Base-by-base conservation (phyloP, 805 yeast species). In the Yarrowia bubula region DNA sequence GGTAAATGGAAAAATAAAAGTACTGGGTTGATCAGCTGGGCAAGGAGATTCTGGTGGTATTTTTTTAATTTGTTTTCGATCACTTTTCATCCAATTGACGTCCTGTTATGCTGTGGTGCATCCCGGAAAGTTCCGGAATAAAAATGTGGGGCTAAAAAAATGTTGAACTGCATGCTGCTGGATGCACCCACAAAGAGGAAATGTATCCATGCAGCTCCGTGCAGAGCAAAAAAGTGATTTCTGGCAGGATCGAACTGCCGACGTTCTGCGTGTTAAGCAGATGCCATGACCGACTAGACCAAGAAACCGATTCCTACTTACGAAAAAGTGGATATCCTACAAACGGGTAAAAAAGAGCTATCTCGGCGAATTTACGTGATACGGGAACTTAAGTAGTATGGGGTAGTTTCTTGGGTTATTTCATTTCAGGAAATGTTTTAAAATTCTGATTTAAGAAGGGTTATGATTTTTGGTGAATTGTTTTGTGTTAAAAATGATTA, bases 241-340 rank as follows among this genome's bases (percentile, higher is more conserved):
- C 61, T 55, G 61, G 61, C 97, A 91, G 97, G 97, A 90, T 92
- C 97, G 97, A 92, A 92, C 97, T 90, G 97, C 97, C 97, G 97
- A 92, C 97, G 91, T 89, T 89, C 92, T 90, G 96, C 96, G 97
- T 91, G 97, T 91, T 90, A 91, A 89, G 96, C 96, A 90, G 92
- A 89, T 89, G 97, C 96, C 96, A 91, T 91, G 86, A 91, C 97
- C 96, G 80, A 91, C 96, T 90, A 90, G 96, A 90, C 96, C 96
- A 90, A 55, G 61, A 55, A 55, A 55, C 61, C 61, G 15, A 18
- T n/a, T 1, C 1, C 15, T 31, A 10, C 11, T 8, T 3, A 5
- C 8, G 14, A 8, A 35, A 48, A 48, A 48, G 2, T 13, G 32
- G 41, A 35, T 17, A 4, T 48, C 17, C 32, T 28, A 11, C 15